Evolutionary conservation across 2,329 filamentous ascomycete genomes (phyloP), one percentile per base, ranked within the genome.

Genomic region (Mycogone perniciosa): DNA sequence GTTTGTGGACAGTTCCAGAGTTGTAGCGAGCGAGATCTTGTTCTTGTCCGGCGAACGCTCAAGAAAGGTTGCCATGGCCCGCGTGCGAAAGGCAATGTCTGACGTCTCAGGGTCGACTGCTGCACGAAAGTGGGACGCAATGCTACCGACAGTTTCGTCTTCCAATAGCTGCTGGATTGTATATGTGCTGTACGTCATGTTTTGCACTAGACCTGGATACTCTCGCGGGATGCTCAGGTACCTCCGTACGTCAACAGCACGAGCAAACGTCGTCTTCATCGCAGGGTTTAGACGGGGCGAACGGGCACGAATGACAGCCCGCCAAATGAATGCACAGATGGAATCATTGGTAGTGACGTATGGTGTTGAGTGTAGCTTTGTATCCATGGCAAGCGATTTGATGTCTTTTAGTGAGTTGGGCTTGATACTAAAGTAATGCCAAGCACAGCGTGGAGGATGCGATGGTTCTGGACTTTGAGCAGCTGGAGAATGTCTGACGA

Each of bases 271-370:
- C 26, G 67, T 64, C 3, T 50, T 46, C 1, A 51, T 37, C 29
- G 38, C 39, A 2, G 43, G 34, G 1, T 55, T 41, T 0, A 76
- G 52, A 1, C 72, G 70, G 0, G 62, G 53, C 0, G 66, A 57
- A 10, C 78, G 71, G 0, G 66, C 70, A 31, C 71, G 71, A 0
- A 64, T 62, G 7, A 76, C 57, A 0, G 65, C 67, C 53, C 75
- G 67, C 74, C 75, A 81, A 49, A 80, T 62, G 43, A 80, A 72
- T 0, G 76, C 75, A 2, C 63, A 74, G 10, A 81, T 61, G 3
- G 71, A 67, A 57, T 82, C 79, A 50, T 82, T 77, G 0, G 76
- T 81, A 1, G 77, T 77, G 26, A 80, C 59, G 54, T 69, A 79
- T 2, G 53, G 29, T 34, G 42, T 52, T 2, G 46, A 13, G 20